Percentiles rank a stretch among this genome's conserved stretches.
Conservation (phyloP, 441 rosid species). For the Gossypium laxum region DNA sequence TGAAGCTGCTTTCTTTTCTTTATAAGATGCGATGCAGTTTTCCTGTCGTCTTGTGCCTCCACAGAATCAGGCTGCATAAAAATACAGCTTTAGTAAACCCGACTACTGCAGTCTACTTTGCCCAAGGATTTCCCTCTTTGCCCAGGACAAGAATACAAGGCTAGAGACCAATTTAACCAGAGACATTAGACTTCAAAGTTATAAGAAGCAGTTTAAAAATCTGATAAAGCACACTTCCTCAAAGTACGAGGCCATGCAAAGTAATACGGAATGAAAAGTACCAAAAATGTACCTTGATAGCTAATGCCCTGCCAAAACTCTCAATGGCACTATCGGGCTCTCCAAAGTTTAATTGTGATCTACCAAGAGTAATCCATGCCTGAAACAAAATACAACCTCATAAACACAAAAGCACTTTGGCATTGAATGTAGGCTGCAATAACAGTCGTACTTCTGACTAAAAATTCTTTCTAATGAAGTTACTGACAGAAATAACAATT, state of each 20-base stretch:
- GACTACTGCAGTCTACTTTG: neutral
- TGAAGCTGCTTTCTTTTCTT: slow-evolving; percentile 69
- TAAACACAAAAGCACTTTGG: slow-evolving; percentile 5
- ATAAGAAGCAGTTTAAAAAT: neutral
- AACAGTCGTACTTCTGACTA: neutral
- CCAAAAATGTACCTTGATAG: slow-evolving; percentile 37
- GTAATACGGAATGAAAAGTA: neutral
- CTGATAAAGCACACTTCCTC: neutral
- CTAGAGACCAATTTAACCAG: neutral
- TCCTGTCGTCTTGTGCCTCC: slow-evolving; percentile 58
- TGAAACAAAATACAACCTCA: slow-evolving; percentile 18
- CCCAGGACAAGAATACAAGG: neutral
- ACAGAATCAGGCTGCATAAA: slow-evolving; percentile 38
- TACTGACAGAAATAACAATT: neutral
- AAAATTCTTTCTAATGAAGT: neutral
- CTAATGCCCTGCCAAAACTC: slow-evolving; percentile 61
- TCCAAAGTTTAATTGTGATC: slow-evolving; percentile 82
- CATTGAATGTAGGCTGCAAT: neutral
- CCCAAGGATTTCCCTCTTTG: neutral
- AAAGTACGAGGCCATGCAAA: neutral
- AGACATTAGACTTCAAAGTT: neutral
- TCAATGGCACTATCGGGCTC: slow-evolving; percentile 70
- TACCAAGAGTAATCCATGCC: slow-evolving; percentile 88
- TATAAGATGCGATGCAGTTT: slow-evolving; percentile 44
- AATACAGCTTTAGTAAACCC: neutral